Conservation (phyloP, 768 basidiomycete genomes). For the Suillus clintonianus region DNA sequence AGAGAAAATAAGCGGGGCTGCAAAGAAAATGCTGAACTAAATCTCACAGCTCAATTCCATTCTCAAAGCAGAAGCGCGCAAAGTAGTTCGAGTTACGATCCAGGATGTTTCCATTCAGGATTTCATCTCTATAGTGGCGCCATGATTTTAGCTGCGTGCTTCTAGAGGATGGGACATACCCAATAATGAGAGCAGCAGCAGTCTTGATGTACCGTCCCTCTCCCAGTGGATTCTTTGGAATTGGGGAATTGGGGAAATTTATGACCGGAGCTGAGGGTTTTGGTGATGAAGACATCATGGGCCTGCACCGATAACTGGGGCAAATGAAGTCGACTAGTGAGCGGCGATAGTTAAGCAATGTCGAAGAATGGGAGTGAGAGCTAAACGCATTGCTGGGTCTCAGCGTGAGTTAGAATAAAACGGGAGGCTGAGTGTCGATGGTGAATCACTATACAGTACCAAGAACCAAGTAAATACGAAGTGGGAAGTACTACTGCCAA, state of each 20-base stretch:
- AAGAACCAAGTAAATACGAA: too few species aligned
- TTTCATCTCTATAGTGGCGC: conserved; percentile 70
- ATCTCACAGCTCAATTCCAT: conserved; percentile 75
- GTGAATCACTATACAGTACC: too few species aligned
- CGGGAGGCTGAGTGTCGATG: too few species aligned
- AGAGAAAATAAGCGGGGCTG: conserved; percentile 17
- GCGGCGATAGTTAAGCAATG: neutral
- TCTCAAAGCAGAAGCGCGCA: conserved; percentile 86
- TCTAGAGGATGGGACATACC: conserved; percentile 43
- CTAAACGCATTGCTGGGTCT: too few species aligned
- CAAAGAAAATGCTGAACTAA: neutral
- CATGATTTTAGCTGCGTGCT: neutral
- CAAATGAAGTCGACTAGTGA: neutral
- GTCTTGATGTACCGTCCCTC: conserved; percentile 71
- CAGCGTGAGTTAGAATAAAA: too few species aligned
- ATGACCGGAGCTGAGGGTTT: neutral
- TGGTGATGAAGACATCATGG: conserved; percentile 2
- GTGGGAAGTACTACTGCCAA: too few species aligned
- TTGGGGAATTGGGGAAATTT: conserved; percentile 53
- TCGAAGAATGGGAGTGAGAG: neutral
- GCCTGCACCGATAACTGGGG: neutral
- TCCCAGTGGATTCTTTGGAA: conserved; percentile 68
- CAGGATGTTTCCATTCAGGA: conserved; percentile 88
- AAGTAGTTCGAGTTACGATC: conserved; percentile 86
- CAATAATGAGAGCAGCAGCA: conserved; percentile 76